A percentile compares a stretch with the other conserved stretches of the same genome.
Evolutionary conservation across 2,329 filamentous ascomycete species (phyloP).

Genomic region (Amesomyces nigricolor): DNA sequence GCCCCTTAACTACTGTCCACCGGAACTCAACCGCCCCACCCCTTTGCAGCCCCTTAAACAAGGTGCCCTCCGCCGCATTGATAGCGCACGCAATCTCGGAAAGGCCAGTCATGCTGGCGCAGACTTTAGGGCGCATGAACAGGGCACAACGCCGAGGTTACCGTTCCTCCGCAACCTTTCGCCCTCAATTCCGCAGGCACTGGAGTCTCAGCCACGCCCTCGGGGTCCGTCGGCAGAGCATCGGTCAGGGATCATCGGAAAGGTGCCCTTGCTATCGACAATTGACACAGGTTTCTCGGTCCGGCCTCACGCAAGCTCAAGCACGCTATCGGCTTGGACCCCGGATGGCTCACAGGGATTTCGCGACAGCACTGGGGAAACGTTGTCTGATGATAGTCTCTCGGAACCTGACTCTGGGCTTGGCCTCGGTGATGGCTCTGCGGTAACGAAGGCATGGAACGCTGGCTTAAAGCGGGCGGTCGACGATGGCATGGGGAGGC

Average conservation of each 20-base stretch:
- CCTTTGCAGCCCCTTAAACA: not conserved
- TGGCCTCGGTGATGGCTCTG: constrained; percentile 5
- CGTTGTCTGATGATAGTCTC: constrained; percentile 21
- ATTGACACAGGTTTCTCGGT: not conserved
- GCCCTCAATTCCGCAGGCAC: not conserved
- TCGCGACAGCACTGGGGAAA: constrained; percentile 22
- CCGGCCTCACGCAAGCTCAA: constrained; percentile 20
- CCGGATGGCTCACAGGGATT: constrained; percentile 6
- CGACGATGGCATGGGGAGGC: constrained; percentile 14
- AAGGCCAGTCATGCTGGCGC: not conserved
- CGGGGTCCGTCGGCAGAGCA: too few species aligned
- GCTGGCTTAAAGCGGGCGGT: constrained; percentile 12
- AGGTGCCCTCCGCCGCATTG: constrained; percentile 15
- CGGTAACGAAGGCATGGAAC: constrained; percentile 11
- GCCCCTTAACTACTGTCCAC: too few species aligned
- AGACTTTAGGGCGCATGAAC: not conserved
- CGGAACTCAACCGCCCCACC: not conserved
- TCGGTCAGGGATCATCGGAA: not conserved
- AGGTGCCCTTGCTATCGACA: too few species aligned
- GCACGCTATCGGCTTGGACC: constrained; percentile 16
- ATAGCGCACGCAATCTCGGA: constrained; percentile 18
- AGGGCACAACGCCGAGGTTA: not conserved
- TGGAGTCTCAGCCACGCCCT: too few species aligned
- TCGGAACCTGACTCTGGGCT: constrained; percentile 23
- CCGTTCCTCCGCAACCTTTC: not conserved